Evolutionary conservation across 768 basidiomycete genomes (phyloP), one percentile per base, ranked within the genome.

Genomic region (Hemileccinum impolitum): DNA sequence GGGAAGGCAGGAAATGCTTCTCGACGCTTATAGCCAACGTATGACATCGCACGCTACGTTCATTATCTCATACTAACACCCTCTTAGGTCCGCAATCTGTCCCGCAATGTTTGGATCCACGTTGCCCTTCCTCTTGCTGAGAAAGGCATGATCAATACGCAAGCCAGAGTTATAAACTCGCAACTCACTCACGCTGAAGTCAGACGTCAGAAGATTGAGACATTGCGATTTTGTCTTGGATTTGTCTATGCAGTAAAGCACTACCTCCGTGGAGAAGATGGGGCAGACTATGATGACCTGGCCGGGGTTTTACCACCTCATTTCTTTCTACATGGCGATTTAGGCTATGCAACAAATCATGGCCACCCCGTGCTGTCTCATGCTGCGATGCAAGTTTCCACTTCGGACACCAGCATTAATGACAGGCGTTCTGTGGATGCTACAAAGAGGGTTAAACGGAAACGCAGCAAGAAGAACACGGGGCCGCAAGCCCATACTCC

Each of bases 1-100:
- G 84, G 77, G 92, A 94, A 72, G 94, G 93, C 41, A 76, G 94
- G 55, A 95, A 89, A 66, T 80, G 83, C 37, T 94, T 94, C 61
- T 83, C 85, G 0, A 58, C 80, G 8, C 64, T 94, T 48, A 81
- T 78, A 11, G 78, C 90, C 13, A 82, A 85, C 60, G 80, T 80
- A 59, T 43, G 68, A 46, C 9, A 28, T 40, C 14, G 23, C 15
- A 34, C 43, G 14, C 39, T 6, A 38, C 45, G 10, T 18, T 18
- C 23, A 11, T 7, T 19, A 34, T 28, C 42, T 46, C 43, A 38
- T 11, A 39, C 21, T 2, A 42, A 40, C 43, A 38, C 40, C 43
- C 38, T 30, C 35, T 36, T 50, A 80, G 76, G 70, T 82, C 45
- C 87, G 90, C 52, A 91, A 86, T 64, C 75, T 94, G 40, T 69